Evolutionary conservation across 2,329 filamentous ascomycete species (phyloP), one percentile per base, ranked within the genome.

Genomic region (Fusarium mundagurra): DNA sequence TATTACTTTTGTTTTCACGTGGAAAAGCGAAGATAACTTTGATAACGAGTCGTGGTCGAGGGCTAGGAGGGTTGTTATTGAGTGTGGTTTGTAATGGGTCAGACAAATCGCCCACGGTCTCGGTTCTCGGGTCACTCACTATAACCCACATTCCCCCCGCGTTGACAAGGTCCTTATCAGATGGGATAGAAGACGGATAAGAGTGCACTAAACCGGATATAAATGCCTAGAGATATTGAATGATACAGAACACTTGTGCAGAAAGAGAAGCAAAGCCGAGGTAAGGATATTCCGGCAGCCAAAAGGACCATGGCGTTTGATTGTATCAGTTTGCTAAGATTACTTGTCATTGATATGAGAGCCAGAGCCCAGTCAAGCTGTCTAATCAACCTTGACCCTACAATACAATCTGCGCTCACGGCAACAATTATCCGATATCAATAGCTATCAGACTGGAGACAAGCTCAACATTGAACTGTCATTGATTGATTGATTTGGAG

Each of bases 181-280:
- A 92, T 68, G 66, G 90, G 84, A 31, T 63, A 50, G 24, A 12
- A 16, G 50, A 27, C 31, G 31, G 50, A 53, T 53, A 54, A 54
- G 18, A 67, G 29, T 43, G n/a, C 47, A 48, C 54, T 62, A 54
- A 29, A 17, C 66, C 48, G 5, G 29, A 55, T 45, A 31, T 17
- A 29, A 33, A 29, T 33, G 6, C n/a, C 20, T 16, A 53, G 24
- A 53, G 50, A 64, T 64, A 47, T 54, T 38, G 17, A 22, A 41
- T 20, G 33, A 18, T 44, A 53, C 5, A 39, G n/a, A 27, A 27
- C 24, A 47, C 31, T 44, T 41, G 57, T n/a, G 10, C 43, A 24
- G 20, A 60, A 34, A 47, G 1, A 41, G 61, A 60, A 47, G 11
- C 27, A 39, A 36, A 22, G 24, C 53, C 41, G 61, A 39, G 29